A percentile compares a stretch with the other conserved stretches of the same genome.
Evolutionary conservation across 306 rosid species (phyloP).

Genomic region (Dicorynia guianensis): DNA sequence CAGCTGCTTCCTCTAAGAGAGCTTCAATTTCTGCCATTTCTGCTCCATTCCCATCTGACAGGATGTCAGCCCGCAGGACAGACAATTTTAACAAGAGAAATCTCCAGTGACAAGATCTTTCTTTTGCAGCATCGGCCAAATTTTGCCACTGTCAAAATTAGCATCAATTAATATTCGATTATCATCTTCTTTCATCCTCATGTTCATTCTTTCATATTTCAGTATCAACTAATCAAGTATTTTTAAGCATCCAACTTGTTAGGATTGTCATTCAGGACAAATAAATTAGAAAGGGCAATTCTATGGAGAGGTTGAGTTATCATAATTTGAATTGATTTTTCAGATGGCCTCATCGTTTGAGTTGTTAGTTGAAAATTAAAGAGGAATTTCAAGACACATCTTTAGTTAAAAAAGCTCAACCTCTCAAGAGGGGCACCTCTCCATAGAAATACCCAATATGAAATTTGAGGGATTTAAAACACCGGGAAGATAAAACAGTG

Average conservation of each 20-base stretch:
- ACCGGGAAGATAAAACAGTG: slow-evolving; percentile 12
- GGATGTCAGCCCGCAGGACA: slow-evolving; percentile 81
- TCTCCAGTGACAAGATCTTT: slow-evolving; percentile 87
- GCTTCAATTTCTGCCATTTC: slow-evolving; percentile 86
- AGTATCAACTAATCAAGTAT: neutral
- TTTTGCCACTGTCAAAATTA: slow-evolving; percentile 78
- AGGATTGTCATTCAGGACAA: neutral
- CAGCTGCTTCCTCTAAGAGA: slow-evolving; percentile 94
- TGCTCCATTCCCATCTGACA: slow-evolving; percentile 68
- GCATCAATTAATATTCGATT: slow-evolving; percentile 24
- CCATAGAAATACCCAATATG: too few relatives aligned
- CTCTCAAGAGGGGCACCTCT: too few relatives aligned
- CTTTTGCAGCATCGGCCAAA: slow-evolving; percentile 87
- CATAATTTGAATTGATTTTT: neutral
- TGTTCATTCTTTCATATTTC: slow-evolving; percentile 17
- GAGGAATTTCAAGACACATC: neutral
- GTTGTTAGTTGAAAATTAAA: neutral
- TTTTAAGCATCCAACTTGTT: neutral
- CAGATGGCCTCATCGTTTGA: neutral
- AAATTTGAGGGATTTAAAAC: neutral
- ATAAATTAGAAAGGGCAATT: slow-evolving; percentile 27
- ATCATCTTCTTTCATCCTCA: slow-evolving; percentile 5
- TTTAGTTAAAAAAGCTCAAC: neutral
- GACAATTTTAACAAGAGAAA: slow-evolving; percentile 84
- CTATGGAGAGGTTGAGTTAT: neutral